Evolutionary conservation across 352 stramenopile genomes (phyloP).

Genomic region (Pythium scleroteichum): DNA sequence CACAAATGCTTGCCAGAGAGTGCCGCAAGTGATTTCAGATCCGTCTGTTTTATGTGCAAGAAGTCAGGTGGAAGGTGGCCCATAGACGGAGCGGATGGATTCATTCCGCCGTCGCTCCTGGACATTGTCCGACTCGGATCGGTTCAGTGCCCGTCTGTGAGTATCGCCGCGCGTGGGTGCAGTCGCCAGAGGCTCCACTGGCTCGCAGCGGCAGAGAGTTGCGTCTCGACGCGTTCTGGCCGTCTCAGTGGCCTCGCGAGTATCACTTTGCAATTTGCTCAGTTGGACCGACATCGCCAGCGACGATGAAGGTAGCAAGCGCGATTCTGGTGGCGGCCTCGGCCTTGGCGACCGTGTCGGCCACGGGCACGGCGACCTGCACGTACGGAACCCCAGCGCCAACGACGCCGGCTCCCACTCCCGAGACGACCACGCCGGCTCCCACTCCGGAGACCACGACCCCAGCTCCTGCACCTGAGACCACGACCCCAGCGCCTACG

Average conservation of each 20-base stretch:
- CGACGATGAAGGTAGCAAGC: conserved; percentile 1
- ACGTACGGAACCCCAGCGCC: background rate
- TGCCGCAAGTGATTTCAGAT: too few relatives aligned
- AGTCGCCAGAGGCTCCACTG: too few relatives aligned
- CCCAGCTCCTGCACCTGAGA: background rate
- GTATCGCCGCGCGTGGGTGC: too few relatives aligned
- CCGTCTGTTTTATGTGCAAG: too few relatives aligned
- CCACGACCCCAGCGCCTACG: background rate
- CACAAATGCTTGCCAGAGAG: too few relatives aligned
- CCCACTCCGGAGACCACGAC: background rate
- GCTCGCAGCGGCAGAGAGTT: too few relatives aligned
- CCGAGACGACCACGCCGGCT: background rate
- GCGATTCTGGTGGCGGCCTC: background rate
- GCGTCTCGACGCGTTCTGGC: too few relatives aligned
- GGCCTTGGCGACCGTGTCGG: background rate
- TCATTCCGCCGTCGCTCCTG: too few relatives aligned
- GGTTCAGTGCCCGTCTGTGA: too few relatives aligned
- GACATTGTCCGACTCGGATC: too few relatives aligned
- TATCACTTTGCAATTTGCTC: background rate
- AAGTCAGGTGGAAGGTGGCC: too few relatives aligned
- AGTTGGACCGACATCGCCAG: background rate
- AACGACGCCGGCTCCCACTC: background rate
- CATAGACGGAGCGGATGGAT: too few relatives aligned
- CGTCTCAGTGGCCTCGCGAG: background rate
- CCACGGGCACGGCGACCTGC: background rate